Evolutionary conservation across 495 filamentous ascomycete genomes (phyloP), one percentile per base, ranked within the genome.

Genomic region (Xylaria sp.): DNA sequence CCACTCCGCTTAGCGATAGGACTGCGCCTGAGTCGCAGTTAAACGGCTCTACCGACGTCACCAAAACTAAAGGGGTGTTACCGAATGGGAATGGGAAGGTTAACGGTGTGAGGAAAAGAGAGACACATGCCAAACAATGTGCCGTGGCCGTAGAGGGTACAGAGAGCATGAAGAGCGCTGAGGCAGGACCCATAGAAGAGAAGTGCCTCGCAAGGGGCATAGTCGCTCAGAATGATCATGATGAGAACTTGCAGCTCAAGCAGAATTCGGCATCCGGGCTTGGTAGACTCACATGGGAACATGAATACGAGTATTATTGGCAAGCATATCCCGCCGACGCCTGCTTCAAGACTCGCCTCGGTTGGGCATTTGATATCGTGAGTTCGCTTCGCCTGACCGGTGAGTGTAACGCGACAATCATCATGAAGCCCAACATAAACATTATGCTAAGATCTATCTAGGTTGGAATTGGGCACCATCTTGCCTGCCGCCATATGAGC

Each of bases 381-480:
- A 85, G 85, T 70, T 91, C 90, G 71, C 90, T 94, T 75, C 84
- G 93, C 35, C 90, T 92, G 0, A 86, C 90, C 11, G 82, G 82
- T 82, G 72, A 67, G 78, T 65, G 59, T n/a, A 40, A 41, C 21
- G 1, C 14, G 8, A 17, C 1, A 0, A 17, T 40, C 26, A 29
- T 41, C 1, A 43, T 8, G 26, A 29, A 21, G 29, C 8, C 21
- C 1, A 11, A 44, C 17, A 43, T 52, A 5, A 26, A 35, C 2
- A 48, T 26, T 17, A 33, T 69, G 21, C 57, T 69, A 53, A 68
- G 21, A 63, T 48, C 35, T 29, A 43, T 26, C 19, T 31, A 79
- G 92, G 93, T 73, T 97, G 93, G 93, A 93, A 91, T 74, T 93
- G 89, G 86, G 86, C 89, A 19, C 86, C 88, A 61, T 78, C 88